Conservation (phyloP, 148 eudicot genomes). For the Nyssa sinensis region DNA sequence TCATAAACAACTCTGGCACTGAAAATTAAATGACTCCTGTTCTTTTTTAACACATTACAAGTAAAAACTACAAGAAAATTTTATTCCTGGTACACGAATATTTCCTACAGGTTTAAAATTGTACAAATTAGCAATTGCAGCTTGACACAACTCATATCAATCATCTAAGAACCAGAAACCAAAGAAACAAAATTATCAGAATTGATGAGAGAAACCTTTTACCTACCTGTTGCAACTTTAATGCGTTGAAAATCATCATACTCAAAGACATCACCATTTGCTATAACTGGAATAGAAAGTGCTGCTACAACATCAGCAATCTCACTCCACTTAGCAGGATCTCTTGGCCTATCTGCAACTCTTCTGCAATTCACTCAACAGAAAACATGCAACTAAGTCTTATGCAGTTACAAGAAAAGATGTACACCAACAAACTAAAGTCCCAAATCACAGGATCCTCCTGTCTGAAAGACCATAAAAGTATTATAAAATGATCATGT, state of each 20-base stretch:
- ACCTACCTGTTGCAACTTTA: constrained; percentile 62
- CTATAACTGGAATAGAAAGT: constrained; percentile 81
- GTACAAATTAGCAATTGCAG: not conserved
- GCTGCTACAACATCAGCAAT: constrained; percentile 84
- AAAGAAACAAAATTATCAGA: not conserved
- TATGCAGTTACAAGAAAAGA: not conserved
- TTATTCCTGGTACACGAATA: not conserved
- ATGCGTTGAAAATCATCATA: constrained; percentile 74
- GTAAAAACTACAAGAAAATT: no score
- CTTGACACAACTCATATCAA: not conserved
- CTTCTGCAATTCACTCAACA: constrained; percentile 43
- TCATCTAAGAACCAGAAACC: not conserved
- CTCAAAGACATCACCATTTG: constrained; percentile 89
- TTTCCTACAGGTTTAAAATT: not conserved
- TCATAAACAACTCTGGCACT: not conserved
- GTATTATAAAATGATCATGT: not conserved
- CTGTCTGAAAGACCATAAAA: not conserved
- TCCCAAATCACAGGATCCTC: not conserved
- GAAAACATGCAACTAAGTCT: constrained; percentile 1
- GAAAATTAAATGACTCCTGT: no score
- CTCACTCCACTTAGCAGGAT: constrained; percentile 94
- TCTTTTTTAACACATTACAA: no score
- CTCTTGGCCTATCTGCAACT: constrained; percentile 86
- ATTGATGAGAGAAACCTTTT: not conserved
- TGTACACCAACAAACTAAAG: not conserved